Base-by-base conservation (phyloP, 2,329 filamentous ascomycete genomes). In the Aspergillus neoniger region DNA sequence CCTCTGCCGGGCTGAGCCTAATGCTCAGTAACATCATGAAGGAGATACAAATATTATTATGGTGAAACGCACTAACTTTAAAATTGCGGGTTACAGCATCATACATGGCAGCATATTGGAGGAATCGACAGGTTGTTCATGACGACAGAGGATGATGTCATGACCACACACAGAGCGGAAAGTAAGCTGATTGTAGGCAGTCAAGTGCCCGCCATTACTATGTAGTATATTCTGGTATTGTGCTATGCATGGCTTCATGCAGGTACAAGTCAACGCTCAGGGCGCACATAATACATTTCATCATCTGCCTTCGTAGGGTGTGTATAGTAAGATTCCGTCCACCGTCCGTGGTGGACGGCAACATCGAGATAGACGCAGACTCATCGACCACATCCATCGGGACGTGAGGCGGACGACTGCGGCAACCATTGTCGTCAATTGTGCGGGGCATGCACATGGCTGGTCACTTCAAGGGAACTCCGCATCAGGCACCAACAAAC, bases 251-350 rank as follows among this genome's bases (percentile, higher is more conserved):
- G 25, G 41, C 41, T 21, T 25, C 28, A 41, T 57, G 19, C 43
- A 50, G 17, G 9, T 44, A 55, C 32, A 50, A 32, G 25, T 30
- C 53, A 55, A 41, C 30, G 28, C 53, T 55, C 53, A 44, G 32
- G 28, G 41, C 36, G 44, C 36, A 38, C 51, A 48, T 52, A 48
- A 32, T 53, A 55, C 23, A 28, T 32, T 50, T 23, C 47, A 43
- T 57, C 55, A 52, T 55, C 43, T 36, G 52, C 28, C 44, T 38
- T 59, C 30, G 44, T 55, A 55, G 41, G 25, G 28, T 44, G 39
- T 17, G 21, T 36, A 36, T 5, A 36, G 32, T 36, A 36, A 36
- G 32, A 14, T 36, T 14, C 32, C 32, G 32, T 32, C 30, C 38
- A 55, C 21, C 19, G 15, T 14, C 30, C 25, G 15, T 28, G n/a